Evolutionary conservation across 441 rosid genomes (phyloP).

Genomic region (Aquilaria agallochum): DNA sequence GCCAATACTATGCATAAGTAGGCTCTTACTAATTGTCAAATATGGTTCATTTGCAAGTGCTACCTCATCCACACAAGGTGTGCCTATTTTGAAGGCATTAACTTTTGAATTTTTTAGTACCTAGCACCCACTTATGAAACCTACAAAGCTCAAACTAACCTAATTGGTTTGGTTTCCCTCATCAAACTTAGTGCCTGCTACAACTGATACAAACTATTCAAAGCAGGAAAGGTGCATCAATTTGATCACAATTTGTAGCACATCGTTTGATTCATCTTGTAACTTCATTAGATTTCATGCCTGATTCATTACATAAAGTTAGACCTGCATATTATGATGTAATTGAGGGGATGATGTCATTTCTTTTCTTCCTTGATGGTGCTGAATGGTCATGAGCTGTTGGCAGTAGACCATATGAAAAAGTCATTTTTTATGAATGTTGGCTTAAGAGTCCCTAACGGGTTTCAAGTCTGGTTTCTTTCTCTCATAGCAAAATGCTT

Average conservation of each 20-base stretch:
- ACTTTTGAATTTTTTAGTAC: no score
- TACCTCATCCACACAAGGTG: slow-evolving; percentile 64
- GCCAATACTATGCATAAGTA: slow-evolving; percentile 14
- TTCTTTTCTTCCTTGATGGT: slow-evolving; percentile 16
- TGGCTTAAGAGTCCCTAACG: slow-evolving; percentile 32
- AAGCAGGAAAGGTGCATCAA: slow-evolving; percentile 48
- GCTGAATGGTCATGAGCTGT: slow-evolving; percentile 23
- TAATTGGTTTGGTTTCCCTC: no score
- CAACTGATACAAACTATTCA: slow-evolving; percentile 19
- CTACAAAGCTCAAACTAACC: no score
- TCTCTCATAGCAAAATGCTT: slow-evolving; percentile 19
- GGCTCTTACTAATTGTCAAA: slow-evolving; percentile 72
- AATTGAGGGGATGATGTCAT: slow-evolving; percentile 11
- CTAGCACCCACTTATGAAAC: no score
- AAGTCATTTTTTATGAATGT: slow-evolving; percentile 41
- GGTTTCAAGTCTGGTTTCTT: slow-evolving; percentile 32
- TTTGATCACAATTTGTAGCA: slow-evolving; percentile 35
- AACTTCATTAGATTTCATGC: slow-evolving; percentile 44
- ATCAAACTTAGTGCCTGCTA: slow-evolving; percentile 1
- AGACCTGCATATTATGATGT: slow-evolving; percentile 32
- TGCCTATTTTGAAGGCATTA: slow-evolving; percentile 9
- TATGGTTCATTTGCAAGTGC: slow-evolving; percentile 81
- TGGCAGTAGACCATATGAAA: slow-evolving; percentile 22
- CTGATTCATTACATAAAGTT: slow-evolving; percentile 31
- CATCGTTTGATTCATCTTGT: slow-evolving; percentile 21